A percentile compares a stretch with the other conserved stretches of the same genome.
Conservation (phyloP, 2,329 filamentous ascomycete genomes). For the Pseudopyricularia javanii region DNA sequence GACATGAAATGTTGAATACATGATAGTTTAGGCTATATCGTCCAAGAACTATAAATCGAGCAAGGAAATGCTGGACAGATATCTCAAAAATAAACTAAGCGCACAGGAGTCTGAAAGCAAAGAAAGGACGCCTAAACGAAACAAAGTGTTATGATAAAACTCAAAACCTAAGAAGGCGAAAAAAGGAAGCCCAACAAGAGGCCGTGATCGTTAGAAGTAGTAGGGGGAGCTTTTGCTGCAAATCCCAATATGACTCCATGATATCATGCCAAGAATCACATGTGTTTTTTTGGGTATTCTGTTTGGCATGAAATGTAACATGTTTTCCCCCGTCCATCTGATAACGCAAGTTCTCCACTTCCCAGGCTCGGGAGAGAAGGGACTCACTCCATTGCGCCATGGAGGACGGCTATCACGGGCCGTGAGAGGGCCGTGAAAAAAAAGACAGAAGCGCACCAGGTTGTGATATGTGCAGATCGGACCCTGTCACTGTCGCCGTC, state of each 20-base stretch:
- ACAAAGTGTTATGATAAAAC: neutral
- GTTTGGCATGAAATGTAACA: too few relatives aligned
- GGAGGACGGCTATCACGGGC: neutral
- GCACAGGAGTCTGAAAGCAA: neutral
- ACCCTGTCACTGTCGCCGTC: too few relatives aligned
- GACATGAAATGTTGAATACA: too few relatives aligned
- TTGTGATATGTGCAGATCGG: too few relatives aligned
- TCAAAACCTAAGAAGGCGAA: neutral
- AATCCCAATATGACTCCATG: too few relatives aligned
- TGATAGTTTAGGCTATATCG: too few relatives aligned
- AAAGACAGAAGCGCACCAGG: neutral
- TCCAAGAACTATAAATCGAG: too few relatives aligned
- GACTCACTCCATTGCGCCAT: neutral
- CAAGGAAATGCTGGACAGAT: neutral
- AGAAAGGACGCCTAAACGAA: neutral
- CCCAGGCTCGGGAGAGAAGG: neutral
- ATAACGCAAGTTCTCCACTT: neutral
- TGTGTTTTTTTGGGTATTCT: too few relatives aligned
- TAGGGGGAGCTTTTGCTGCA: too few relatives aligned
- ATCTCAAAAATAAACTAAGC: neutral
- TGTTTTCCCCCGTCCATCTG: neutral
- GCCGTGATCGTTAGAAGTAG: too few relatives aligned
- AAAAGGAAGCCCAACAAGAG: neutral
- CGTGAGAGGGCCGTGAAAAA: neutral
- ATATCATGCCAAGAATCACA: too few relatives aligned